phyloP scores from a whole-genome alignment of 805 yeast genomes.

The Pichia cephalocereana region DNA sequence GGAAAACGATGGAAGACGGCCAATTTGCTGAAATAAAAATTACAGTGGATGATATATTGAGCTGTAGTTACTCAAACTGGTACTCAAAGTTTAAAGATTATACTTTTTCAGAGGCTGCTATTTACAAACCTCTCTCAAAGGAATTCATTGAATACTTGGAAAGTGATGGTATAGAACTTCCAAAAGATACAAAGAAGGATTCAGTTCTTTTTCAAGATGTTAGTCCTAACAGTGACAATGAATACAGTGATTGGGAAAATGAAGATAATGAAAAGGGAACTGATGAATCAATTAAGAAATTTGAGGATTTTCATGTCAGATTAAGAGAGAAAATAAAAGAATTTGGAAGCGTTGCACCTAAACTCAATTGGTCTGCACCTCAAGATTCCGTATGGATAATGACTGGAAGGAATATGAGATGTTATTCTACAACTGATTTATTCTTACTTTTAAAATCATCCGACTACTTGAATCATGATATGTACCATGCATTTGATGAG shows the following conservation, averaged over 20 bases:
- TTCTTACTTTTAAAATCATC: slow-evolving; percentile 79
- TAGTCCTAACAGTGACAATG: slow-evolving; percentile 44
- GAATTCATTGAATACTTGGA: slow-evolving; percentile 51
- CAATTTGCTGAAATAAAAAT: slow-evolving; percentile 19
- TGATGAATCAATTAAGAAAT: slow-evolving; percentile 21
- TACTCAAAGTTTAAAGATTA: slow-evolving; percentile 38
- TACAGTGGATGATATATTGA: slow-evolving; percentile 34
- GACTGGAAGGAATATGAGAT: slow-evolving; percentile 65
- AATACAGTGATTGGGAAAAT: slow-evolving; percentile 69
- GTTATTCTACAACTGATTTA: slow-evolving; percentile 63
- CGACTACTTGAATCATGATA: slow-evolving; percentile 79
- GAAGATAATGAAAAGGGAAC: slow-evolving; percentile 24
- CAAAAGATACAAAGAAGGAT: slow-evolving; percentile 33
- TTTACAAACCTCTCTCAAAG: slow-evolving; percentile 50
- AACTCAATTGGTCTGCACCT: slow-evolving; percentile 96
- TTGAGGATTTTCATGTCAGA: slow-evolving; percentile 50
- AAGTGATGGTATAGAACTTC: slow-evolving; percentile 61
- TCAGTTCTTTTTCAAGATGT: slow-evolving; percentile 24
- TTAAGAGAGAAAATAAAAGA: slow-evolving; percentile 38
- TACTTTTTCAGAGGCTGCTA: slow-evolving; percentile 37
- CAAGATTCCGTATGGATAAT: slow-evolving; percentile 91
- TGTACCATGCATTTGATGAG: slow-evolving; percentile 56
- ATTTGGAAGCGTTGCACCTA: slow-evolving; percentile 67
- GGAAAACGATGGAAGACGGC: slow-evolving; percentile 5
- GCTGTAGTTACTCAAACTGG: slow-evolving; percentile 56